Base-by-base conservation (phyloP, 345 rosid species). In the Bruguiera parviflora region DNA sequence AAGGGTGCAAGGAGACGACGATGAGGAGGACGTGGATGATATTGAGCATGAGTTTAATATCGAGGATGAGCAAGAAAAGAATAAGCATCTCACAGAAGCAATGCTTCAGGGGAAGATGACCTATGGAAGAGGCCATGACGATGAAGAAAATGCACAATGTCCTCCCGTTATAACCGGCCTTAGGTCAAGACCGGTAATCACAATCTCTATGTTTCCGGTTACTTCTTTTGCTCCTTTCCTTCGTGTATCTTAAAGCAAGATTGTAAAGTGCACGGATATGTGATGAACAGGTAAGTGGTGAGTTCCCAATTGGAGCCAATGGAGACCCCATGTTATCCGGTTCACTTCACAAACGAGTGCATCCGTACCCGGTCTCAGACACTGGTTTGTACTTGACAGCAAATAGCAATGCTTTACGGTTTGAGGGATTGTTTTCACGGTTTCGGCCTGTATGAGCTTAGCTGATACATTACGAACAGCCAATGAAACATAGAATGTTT, bases 61-160 rank as follows among this genome's bases (percentile, higher is more conserved):
- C 21, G 96, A 90, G 20, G 91, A 88, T 60, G 96, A 87, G 3
- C 82, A 85, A 25, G 84, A 88, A 64, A 92, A 81, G 80, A 82
- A 87, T 5, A 84, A 79, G 51, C 86, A 86, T 56, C 74, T 89
- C 8, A 96, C 87, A 13, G 99, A 88, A 69, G 87, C 94, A 0
- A 83, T 87, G 99, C 96, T 95, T 77, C 84, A 90, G 74, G 97
- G 96, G 61, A 95, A 89, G 75, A 92, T 95, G 99, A 92, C 96
- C 71, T 92, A 86, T 51, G 99, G 99, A 62, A 90, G 99, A 89
- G 96, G 99, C 24, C 94, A 79, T 47, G 94, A 88, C 8, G 95
- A 88, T 61, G 97, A 92, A n/a, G 97, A 90, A 62, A 81, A 75
- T 8, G 72, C 84, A 19, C 89, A 87, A 27, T 84, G 88, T 74